Evolutionary conservation across 305 asterid genomes (phyloP).

Genomic region (Plantago coronopus): DNA sequence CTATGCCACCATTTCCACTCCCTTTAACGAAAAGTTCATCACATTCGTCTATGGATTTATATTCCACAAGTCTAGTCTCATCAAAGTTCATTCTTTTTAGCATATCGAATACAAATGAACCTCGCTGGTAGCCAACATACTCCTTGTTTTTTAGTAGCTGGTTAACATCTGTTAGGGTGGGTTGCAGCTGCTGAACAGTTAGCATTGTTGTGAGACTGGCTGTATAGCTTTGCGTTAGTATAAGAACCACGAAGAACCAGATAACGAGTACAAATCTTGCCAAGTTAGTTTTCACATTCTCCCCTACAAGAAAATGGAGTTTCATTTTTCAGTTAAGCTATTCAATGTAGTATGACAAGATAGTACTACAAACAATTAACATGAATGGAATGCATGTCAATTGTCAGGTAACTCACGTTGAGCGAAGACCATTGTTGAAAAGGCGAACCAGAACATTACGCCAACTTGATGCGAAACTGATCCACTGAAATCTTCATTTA

Average conservation of each 20-base stretch:
- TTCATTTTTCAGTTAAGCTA: not conserved
- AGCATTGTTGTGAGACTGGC: slow-evolving; percentile 56
- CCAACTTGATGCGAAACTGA: slow-evolving; percentile 54
- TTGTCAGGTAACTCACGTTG: slow-evolving; percentile 39
- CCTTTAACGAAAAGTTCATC: slow-evolving; percentile 41
- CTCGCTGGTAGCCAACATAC: slow-evolving; percentile 40
- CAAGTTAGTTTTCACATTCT: slow-evolving; percentile 47
- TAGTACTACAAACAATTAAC: not conserved
- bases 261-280: slow-evolving; percentile 45
- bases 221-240: slow-evolving; percentile 53
- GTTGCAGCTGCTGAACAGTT: slow-evolving; percentile 54
- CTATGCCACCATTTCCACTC: slow-evolving; percentile 43
- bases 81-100: slow-evolving; percentile 34
- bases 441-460: slow-evolving; percentile 53
- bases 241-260: slow-evolving; percentile 55
- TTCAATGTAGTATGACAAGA: too few species aligned
- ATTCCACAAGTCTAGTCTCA: slow-evolving; percentile 33
- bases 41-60: slow-evolving; percentile 30
- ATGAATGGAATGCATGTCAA: not conserved
- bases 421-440: slow-evolving; percentile 65
- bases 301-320: slow-evolving; percentile 30
- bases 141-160: slow-evolving; percentile 30
- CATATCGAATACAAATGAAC: slow-evolving; percentile 37
- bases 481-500: slow-evolving; percentile 55
- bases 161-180: slow-evolving; percentile 35